Evolutionary conservation across 371 early-diverging fungal species (phyloP).

Genomic region (Batrachochytrium dendrobatidis): DNA sequence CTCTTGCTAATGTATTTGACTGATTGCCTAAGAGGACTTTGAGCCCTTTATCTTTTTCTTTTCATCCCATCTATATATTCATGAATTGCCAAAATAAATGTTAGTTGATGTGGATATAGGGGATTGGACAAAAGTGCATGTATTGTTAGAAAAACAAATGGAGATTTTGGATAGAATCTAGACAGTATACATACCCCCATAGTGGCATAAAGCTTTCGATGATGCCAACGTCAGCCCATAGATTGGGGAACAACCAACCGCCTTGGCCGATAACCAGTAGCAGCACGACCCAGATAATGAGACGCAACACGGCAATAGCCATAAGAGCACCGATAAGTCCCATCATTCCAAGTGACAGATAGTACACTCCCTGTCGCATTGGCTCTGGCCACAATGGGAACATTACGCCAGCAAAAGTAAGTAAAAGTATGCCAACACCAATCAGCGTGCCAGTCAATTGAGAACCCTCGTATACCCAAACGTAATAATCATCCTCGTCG

Average conservation of each 20-base stretch:
- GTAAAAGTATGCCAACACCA: slow-evolving; percentile 64
- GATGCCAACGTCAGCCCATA: slow-evolving; percentile 98
- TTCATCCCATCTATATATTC: too few species aligned
- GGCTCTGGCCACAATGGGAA: slow-evolving; percentile 97
- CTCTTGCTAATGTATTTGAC: too few species aligned
- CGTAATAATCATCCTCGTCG: slow-evolving; percentile 79
- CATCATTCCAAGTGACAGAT: slow-evolving; percentile 76
- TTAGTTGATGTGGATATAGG: too few species aligned
- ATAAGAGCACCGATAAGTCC: slow-evolving; percentile 89
- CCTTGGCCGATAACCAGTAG: slow-evolving; percentile 73
- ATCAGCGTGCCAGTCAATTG: slow-evolving; percentile 66
- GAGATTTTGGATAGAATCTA: too few species aligned
- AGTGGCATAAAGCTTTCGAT: slow-evolving; percentile 96
- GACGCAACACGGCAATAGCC: slow-evolving; percentile 79
- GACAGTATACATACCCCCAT: slow-evolving; percentile 78
- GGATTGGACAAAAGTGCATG: too few species aligned
- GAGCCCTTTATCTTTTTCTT: too few species aligned
- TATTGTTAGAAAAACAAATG: too few species aligned
- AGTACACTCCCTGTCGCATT: slow-evolving; percentile 82
- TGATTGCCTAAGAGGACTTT: too few species aligned
- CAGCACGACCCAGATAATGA: slow-evolving; percentile 81
- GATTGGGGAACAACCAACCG: slow-evolving; percentile 99
- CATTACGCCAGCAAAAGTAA: slow-evolving; percentile 87
- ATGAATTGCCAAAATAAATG: too few species aligned
- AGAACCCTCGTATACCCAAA: slow-evolving; percentile 94